Evolutionary conservation across 169 alveolate species (phyloP).

Genomic region (Perkinsus chesapeaki): DNA sequence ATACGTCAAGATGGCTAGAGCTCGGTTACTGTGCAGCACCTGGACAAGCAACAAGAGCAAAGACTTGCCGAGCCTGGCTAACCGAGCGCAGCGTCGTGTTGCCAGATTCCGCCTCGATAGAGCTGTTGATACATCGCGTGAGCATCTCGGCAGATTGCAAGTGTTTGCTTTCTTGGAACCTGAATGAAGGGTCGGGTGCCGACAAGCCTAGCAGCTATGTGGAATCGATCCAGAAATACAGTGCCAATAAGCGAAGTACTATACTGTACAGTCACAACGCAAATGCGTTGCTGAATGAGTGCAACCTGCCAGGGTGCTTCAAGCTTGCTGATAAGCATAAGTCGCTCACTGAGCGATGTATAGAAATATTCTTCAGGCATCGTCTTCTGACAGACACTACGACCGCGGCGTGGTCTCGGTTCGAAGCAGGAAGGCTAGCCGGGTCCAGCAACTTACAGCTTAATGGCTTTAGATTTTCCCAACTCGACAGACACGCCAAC

Average conservation of each 20-base stretch:
- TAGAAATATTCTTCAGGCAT: too few relatives aligned
- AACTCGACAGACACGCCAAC: not conserved
- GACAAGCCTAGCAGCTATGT: too few relatives aligned
- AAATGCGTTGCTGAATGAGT: too few relatives aligned
- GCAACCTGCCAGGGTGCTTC: too few relatives aligned
- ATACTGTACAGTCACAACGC: too few relatives aligned
- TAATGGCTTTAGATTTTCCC: not conserved
- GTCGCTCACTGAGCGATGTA: too few relatives aligned
- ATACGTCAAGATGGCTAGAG: not conserved
- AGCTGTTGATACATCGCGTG: not conserved
- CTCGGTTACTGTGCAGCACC: not conserved
- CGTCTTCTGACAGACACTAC: too few relatives aligned
- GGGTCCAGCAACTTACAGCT: not conserved
- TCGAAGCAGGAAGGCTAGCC: too few relatives aligned
- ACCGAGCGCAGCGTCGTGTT: not conserved
- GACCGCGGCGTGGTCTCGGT: too few relatives aligned
- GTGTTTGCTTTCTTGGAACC: not conserved
- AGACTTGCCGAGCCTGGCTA: not conserved
- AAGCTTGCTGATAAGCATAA: too few relatives aligned
- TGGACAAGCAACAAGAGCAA: not conserved
- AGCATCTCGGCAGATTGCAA: not conserved
- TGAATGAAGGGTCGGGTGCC: not conserved
- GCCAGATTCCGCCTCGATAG: not conserved
- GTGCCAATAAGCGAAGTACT: too few relatives aligned
- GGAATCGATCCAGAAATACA: too few relatives aligned